Conservation (phyloP, 176 grass and related monocot species). For the Ampelocalamus luodianensis region DNA sequence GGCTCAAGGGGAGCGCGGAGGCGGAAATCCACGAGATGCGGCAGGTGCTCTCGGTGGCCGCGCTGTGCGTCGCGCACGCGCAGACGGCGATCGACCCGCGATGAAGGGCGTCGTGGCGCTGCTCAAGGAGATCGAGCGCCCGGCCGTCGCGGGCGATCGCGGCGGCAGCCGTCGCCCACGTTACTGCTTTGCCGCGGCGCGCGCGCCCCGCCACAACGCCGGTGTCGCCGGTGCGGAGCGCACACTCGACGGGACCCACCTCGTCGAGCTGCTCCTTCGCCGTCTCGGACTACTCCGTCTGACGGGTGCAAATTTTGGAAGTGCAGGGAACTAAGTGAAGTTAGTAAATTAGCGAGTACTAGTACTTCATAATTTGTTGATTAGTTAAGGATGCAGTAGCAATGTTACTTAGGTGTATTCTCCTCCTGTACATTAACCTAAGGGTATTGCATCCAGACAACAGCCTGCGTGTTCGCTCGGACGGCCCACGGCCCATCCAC, state of each 20-base stretch:
- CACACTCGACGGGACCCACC: conserved; percentile 30
- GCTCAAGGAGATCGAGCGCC: conserved; percentile 74
- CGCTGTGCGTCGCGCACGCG: conserved; percentile 66
- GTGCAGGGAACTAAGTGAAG: neutral
- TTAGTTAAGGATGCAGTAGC: neutral
- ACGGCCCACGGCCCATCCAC: no score
- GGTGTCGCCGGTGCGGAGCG: conserved; percentile 39
- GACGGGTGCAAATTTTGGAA: conserved; percentile 36
- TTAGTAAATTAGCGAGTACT: neutral
- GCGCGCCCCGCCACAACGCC: neutral
- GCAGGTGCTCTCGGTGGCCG: conserved; percentile 69
- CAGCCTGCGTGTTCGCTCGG: no score
- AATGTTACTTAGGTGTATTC: conserved; percentile 43
- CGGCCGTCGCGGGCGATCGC: conserved; percentile 44
- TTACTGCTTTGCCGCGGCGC: neutral
- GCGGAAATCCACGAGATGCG: conserved; percentile 77
- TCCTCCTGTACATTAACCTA: conserved; percentile 46
- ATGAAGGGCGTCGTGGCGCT: conserved; percentile 91
- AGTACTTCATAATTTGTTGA: conserved; percentile 30
- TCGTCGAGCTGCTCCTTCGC: conserved; percentile 81
- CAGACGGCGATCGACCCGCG: conserved; percentile 69
- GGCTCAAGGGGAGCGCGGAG: conserved; percentile 52
- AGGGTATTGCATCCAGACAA: neutral
- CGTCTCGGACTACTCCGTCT: conserved; percentile 76
- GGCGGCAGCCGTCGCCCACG: neutral